A percentile compares a stretch with the other conserved stretches of the same genome.
Evolutionary conservation across 129 eudicot species (phyloP).

Genomic region (Arctium minus): DNA sequence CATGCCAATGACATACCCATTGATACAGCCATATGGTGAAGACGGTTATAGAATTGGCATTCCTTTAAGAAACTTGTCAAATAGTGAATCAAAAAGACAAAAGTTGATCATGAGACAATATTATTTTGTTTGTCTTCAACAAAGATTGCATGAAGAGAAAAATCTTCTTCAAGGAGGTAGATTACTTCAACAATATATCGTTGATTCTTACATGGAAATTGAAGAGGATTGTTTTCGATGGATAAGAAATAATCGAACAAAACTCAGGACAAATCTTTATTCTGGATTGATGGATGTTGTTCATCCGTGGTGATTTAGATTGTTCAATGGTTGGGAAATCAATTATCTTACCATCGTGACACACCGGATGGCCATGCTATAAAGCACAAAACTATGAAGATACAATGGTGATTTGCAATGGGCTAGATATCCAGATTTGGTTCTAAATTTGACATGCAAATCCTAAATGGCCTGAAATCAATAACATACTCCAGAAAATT

Average conservation of each 20-base stretch:
- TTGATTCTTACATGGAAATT: neutral
- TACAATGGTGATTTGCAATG: slow-evolving; percentile 7
- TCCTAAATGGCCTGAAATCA: neutral
- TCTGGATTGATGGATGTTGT: neutral
- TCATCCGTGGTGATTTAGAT: neutral
- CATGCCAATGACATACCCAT: neutral
- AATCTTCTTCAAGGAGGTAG: neutral
- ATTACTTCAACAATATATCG: neutral
- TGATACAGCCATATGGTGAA: neutral
- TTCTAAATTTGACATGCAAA: neutral
- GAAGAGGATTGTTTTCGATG: neutral
- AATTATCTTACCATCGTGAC: neutral
- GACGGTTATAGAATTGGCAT: neutral
- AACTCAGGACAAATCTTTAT: neutral
- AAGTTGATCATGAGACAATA: neutral
- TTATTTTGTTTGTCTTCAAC: neutral
- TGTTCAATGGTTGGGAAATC: neutral
- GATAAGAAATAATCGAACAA: neutral
- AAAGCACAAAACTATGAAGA: neutral
- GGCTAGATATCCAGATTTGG: neutral
- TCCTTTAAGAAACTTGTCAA: neutral
- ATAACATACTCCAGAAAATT: neutral
- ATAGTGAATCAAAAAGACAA: neutral
- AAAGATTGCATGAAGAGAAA: neutral
- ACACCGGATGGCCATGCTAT: neutral